Conservation (phyloP, 331 rosid genomes). For the Acacia concinna region DNA sequence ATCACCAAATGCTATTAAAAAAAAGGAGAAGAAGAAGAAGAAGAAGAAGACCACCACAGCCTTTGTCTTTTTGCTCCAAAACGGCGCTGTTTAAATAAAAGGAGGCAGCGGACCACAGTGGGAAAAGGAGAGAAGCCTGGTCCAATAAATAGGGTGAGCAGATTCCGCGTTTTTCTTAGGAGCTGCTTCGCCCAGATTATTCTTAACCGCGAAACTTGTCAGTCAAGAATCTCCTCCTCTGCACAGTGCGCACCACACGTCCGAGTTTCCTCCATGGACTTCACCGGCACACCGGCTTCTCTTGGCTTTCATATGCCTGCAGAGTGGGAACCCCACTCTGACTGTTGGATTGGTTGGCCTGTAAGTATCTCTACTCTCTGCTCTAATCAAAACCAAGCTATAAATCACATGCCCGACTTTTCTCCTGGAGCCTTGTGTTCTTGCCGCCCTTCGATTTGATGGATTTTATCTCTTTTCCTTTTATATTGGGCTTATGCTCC, state of each 20-base stretch:
- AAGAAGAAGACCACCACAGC: too few relatives aligned
- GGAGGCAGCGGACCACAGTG: too few relatives aligned
- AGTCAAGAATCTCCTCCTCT: not conserved
- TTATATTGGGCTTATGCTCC: not conserved
- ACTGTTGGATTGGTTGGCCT: constrained; percentile 97
- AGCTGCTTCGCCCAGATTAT: not conserved
- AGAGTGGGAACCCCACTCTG: constrained; percentile 80
- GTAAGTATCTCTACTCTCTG: constrained; percentile 41
- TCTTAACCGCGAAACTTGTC: not conserved
- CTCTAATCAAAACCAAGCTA: not conserved
- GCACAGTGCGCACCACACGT: not conserved
- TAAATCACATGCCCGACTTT: not conserved
- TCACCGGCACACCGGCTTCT: constrained; percentile 47
- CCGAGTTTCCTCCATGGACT: constrained; percentile 32
- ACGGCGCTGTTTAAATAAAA: too few relatives aligned
- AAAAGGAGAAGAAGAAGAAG: too few relatives aligned
- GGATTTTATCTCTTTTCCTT: not conserved
- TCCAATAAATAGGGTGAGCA: too few relatives aligned
- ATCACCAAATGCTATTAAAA: too few relatives aligned
- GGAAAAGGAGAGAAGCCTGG: too few relatives aligned
- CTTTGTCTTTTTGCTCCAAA: too few relatives aligned
- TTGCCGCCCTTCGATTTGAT: not conserved
- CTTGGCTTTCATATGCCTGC: constrained; percentile 83
- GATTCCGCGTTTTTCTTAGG: not conserved
- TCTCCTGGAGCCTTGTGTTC: not conserved